Percentiles rank a stretch among this genome's conserved stretches.
Evolutionary conservation across 2,329 filamentous ascomycete genomes (phyloP).

Genomic region (Tolypocladium nubicola): DNA sequence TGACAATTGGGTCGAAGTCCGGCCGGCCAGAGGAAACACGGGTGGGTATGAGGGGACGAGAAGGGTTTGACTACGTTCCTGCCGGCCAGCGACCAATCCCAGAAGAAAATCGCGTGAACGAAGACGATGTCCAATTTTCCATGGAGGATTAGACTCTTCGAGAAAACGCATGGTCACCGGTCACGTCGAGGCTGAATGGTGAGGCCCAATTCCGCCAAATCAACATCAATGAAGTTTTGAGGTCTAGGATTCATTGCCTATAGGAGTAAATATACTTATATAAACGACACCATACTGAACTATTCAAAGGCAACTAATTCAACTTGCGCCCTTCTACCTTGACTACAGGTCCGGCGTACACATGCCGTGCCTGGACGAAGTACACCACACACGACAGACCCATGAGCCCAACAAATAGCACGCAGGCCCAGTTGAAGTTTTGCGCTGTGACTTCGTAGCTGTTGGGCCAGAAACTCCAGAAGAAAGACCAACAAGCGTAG

Average conservation of each 20-base stretch:
- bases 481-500: slow-evolving; percentile 11
- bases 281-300: not conserved
- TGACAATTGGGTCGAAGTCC: no score
- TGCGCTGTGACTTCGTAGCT: slow-evolving; percentile 1
- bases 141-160: no score
- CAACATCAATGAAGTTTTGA: no score
- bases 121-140: no score
- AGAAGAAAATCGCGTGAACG: no score
- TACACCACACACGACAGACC: slow-evolving; percentile 2
- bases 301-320: not conserved
- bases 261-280: not conserved
- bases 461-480: slow-evolving; percentile 8
- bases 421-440: slow-evolving; percentile 6
- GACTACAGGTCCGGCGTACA: slow-evolving; percentile 4
- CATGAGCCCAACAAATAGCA: slow-evolving; percentile 5
- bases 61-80: no score
- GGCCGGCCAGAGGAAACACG: no score
- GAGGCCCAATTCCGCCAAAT: no score
- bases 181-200: no score
- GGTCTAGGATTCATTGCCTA: not conserved
- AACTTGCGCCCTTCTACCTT: slow-evolving; percentile 5
- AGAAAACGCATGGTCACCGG: no score
- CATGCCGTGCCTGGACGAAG: slow-evolving; percentile 1
- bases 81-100: no score
- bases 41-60: no score